These are phyloP conservation scores for Meyerozyma guilliermondii DNA, from an alignment of 1,139 yeast species.

Conservation along the genomic window DNA sequence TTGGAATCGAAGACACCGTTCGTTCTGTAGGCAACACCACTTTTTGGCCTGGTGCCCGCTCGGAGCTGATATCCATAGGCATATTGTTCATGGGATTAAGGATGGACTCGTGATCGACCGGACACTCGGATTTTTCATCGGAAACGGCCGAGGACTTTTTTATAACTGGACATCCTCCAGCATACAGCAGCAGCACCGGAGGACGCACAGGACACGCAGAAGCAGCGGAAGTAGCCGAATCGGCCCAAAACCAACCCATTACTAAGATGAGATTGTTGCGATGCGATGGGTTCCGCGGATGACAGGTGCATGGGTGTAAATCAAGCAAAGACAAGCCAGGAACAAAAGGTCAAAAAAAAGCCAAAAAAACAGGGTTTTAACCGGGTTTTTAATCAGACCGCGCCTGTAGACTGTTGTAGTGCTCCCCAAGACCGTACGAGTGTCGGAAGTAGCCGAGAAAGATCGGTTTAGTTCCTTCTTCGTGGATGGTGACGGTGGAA, in stretches of 20 bases:
- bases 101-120: constrained; percentile 27
- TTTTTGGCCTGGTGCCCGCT: constrained; percentile 76
- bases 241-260: constrained; percentile 90
- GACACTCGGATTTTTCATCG: constrained; percentile 13
- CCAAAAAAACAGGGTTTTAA: neutral
- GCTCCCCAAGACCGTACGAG: constrained; percentile 88
- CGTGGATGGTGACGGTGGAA: constrained; percentile 57
- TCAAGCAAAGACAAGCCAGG: neutral
- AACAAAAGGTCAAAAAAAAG: neutral
- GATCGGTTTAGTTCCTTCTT: constrained; percentile 42
- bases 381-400: neutral
- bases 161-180: constrained; percentile 30
- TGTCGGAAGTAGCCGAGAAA: constrained; percentile 80
- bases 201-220: constrained; percentile 5
- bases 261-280: constrained; percentile 2
- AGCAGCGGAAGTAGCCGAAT: constrained; percentile 12
- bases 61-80: constrained; percentile 69
- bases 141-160: constrained; percentile 10
- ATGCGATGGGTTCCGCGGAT: neutral
- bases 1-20: constrained; percentile 80
- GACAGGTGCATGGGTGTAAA: neutral
- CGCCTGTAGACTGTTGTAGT: constrained; percentile 67
- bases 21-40: constrained; percentile 76
- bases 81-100: constrained; percentile 83
- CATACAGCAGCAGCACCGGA: constrained; percentile 2